phyloP scores from a whole-genome alignment of 805 yeast genomes.

The Ogataea ramenticola region DNA sequence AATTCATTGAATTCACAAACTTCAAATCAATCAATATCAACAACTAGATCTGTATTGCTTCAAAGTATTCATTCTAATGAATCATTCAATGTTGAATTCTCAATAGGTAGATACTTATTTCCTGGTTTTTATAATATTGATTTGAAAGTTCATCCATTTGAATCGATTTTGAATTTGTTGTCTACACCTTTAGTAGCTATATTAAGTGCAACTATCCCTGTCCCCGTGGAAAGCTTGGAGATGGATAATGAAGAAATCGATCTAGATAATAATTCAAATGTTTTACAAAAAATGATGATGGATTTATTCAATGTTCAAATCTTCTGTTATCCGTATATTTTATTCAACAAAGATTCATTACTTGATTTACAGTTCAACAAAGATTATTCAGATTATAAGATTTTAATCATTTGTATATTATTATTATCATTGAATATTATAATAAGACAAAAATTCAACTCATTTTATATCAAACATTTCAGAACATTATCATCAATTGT shows the following conservation, averaged over 20 bases:
- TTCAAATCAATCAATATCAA: not conserved
- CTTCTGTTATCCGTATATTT: slow-evolving; percentile 11
- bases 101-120: not conserved
- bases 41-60: not conserved
- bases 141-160: slow-evolving; percentile 10
- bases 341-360: not conserved
- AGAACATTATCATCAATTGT: slow-evolving; percentile 5
- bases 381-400: too few species aligned
- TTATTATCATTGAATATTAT: not conserved
- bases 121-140: slow-evolving; percentile 3
- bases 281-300: slow-evolving; percentile 8
- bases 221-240: slow-evolving; percentile 12
- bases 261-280: slow-evolving; percentile 10
- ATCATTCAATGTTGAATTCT: not conserved
- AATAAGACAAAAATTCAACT: not conserved
- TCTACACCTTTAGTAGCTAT: slow-evolving; percentile 19
- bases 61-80: not conserved
- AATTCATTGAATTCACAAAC: not conserved
- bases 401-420: not conserved
- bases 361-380: not conserved
- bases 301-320: slow-evolving; percentile 24
- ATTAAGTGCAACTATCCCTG: slow-evolving; percentile 20
- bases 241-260: slow-evolving; percentile 6
- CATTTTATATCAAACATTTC: not conserved
- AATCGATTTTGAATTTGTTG: slow-evolving; percentile 15